Percentiles rank a stretch among this genome's conserved stretches.
These are phyloP conservation scores for Decorospora gaudefroyi DNA, from an alignment of 2,329 filamentous ascomycete species.

Conservation along the genomic window DNA sequence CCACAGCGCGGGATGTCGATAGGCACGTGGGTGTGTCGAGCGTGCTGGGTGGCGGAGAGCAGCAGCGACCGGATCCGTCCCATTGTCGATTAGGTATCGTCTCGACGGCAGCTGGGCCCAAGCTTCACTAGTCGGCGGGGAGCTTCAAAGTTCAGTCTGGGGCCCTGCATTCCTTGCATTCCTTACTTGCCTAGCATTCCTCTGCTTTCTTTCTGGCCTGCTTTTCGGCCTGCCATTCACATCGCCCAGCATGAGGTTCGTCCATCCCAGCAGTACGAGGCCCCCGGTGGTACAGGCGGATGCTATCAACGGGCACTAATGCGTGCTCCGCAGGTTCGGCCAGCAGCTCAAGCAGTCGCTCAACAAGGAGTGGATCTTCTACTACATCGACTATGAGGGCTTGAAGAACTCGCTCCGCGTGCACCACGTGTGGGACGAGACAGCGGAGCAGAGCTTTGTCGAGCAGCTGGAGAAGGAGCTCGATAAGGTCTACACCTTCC, in stretches of 20 bases:
- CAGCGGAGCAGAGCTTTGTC: conserved; percentile 89
- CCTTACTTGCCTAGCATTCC: too few relatives aligned
- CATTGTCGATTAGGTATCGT: too few relatives aligned
- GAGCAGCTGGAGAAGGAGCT: conserved; percentile 85
- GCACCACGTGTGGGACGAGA: conserved; percentile 80
- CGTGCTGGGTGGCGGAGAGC: conserved; percentile 26
- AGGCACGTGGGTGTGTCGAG: conserved; percentile 26
- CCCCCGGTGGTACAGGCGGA: too few relatives aligned
- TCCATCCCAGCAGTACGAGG: too few relatives aligned
- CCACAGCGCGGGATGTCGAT: conserved; percentile 11
- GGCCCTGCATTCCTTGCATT: too few relatives aligned
- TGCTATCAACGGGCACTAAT: conserved; percentile 38
- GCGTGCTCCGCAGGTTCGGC: conserved; percentile 69
- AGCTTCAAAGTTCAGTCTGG: too few relatives aligned
- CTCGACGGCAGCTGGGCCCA: too few relatives aligned
- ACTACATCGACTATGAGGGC: conserved; percentile 97
- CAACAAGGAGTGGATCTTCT: conserved; percentile 96
- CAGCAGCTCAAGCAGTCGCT: conserved; percentile 94
- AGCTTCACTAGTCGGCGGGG: too few relatives aligned
- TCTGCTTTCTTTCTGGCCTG: too few relatives aligned
- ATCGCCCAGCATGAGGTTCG: conserved; percentile 1
- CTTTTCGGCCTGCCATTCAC: too few relatives aligned
- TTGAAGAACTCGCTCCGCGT: conserved; percentile 86
- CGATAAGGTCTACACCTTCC: conserved; percentile 97
- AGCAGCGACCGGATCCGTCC: conserved; percentile 14